Evolutionary conservation across 2,329 filamentous ascomycete genomes (phyloP).

Genomic region (Paecilomyces dactylethromorphus): DNA sequence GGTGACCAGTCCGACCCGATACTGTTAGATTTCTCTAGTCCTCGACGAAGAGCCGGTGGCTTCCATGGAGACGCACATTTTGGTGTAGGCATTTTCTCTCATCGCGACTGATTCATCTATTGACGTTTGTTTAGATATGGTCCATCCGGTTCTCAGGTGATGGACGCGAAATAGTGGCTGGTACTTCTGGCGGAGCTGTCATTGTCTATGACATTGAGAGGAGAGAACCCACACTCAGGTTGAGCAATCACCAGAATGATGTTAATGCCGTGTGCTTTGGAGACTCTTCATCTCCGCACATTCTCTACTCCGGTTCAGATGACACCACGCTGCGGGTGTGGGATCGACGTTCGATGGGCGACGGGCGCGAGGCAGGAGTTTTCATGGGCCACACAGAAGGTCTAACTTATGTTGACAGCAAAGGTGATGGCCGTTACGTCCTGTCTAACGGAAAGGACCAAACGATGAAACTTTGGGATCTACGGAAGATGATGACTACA

Average conservation of each 20-base stretch:
- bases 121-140: conserved; percentile 57
- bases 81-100: conserved; percentile 29
- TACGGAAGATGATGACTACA: conserved; percentile 79
- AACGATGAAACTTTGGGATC: conserved; percentile 94
- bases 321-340: conserved; percentile 93
- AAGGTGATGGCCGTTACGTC: conserved; percentile 84
- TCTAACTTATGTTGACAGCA: conserved; percentile 65
- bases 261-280: conserved; percentile 97
- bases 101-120: not conserved
- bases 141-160: conserved; percentile 90
- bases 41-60: conserved; percentile 30
- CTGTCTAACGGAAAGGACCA: conserved; percentile 95
- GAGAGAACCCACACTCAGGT: conserved; percentile 63
- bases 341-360: conserved; percentile 69
- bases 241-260: conserved; percentile 75
- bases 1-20: conserved; percentile 73
- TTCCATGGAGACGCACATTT: conserved; percentile 31
- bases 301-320: conserved; percentile 92
- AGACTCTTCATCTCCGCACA: conserved; percentile 80
- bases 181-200: conserved; percentile 71
- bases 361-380: conserved; percentile 57
- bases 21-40: conserved; percentile 63
- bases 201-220: conserved; percentile 91
- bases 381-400: conserved; percentile 62
- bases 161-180: conserved; percentile 82